Evolutionary conservation across 2,329 filamentous ascomycete species (phyloP), one percentile per base, ranked within the genome.

Genomic region (Penicillium concentricum): DNA sequence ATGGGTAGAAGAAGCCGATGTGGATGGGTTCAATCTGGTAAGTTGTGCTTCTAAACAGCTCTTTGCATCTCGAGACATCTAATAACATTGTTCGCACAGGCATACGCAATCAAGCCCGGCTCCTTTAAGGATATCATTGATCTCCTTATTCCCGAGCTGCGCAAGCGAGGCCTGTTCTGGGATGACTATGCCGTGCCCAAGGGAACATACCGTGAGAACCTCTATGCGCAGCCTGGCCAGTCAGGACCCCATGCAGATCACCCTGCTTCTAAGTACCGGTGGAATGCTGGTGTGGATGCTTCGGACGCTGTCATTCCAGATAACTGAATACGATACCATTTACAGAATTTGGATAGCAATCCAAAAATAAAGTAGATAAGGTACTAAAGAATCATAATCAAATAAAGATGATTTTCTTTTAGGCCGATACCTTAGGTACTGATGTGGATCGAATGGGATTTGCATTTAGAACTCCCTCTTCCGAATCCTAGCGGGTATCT

Each of bases 21-120:
- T 91, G 1, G 88, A 91, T 67, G 88, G 88, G 0, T 91, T 91
- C 73, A 91, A 91, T 67, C 81, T 91, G 69, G 86, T 86, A 69
- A 75, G 82, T 44, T 2, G 7, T 20, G 5, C 18, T 42, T 16
- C 2, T 18, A 49, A 16, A 22, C 8, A 30, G 3, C 13, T 12
- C 7, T 1, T 3, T 37, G 10, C n/a, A n/a, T 16, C 8, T 16
- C 7, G 20, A 16, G 22, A 1, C 72, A 39, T 3, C 12, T 5
- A 6, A 5, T 54, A 49, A 54, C 43, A 28, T 35, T 18, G 13
- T 16, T 16, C 4, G 8, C 18, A 10, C 47, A 81, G 79, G 84
- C 84, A 1, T 89, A 90, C 60, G 83, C 84, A 0, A 73, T 88
- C n/a, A 86, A 87, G 64, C 87, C 87, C 0, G 81, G 84, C 55